Base-by-base conservation (phyloP, 352 stramenopile species). In the Phytopythium sindhum region DNA sequence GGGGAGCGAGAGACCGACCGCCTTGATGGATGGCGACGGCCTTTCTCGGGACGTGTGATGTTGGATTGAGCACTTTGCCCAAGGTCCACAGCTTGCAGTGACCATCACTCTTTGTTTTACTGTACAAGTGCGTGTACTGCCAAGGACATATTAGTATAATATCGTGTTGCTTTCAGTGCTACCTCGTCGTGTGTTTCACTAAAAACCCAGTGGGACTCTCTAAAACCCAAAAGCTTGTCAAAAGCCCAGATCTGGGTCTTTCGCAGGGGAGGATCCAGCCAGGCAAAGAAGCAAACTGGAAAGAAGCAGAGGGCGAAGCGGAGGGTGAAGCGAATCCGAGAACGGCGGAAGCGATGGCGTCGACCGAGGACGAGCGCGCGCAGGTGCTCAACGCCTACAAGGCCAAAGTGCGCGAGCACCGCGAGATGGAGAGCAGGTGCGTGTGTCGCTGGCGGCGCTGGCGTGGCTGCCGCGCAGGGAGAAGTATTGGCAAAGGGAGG, bases 321-420 rank as follows among this genome's bases (percentile, higher is more conserved):
- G 68, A 60, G n/a, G n/a, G n/a, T n/a, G n/a, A n/a, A n/a, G 39
- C 15, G n/a, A 50, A 41, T 39, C 44, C 54, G 68, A 60, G 51
- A 50, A 60, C 53, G 42, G 42, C n/a, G 23, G 7, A 9, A 58
- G 62, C 51, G 42, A 48, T 92, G 81, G 82, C 85, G 70, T 74
- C 81, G 53, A 67, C 79, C 29, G 88, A 96, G 69, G 89, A 94
- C 64, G 88, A 97, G 71, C 91, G 95, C 67, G 85, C 91, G 60
- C 89, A 98, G 82, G 90, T 98, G 65, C 80, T 99, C 44, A 91
- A 97, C 63, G 88, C 95, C 60, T 98, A 98, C 86, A 93, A 97
- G 61, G 84, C 82, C 48, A 99, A 99, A 80, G 96, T 99, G 72
- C 93, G 91, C 69, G 95, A 99, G 78, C 96, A 99, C 78, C 89